Conservation (phyloP, 179 eudicot species). For the Vitellaria paradoxa region DNA sequence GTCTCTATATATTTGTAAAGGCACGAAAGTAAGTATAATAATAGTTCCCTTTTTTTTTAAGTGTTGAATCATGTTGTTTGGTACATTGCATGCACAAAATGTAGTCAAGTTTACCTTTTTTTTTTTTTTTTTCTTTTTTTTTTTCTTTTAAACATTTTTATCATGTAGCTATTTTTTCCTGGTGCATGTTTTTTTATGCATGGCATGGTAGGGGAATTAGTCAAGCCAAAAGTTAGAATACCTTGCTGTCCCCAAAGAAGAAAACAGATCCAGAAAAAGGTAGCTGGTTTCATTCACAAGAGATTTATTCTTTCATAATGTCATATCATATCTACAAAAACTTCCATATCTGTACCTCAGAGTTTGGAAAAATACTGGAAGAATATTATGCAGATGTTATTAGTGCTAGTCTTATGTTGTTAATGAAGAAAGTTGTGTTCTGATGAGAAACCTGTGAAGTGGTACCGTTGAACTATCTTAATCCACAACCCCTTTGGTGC, state of each 20-base stretch:
- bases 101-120: too few relatives aligned
- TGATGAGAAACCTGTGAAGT: background rate
- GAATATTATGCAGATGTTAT: background rate
- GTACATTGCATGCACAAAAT: too few relatives aligned
- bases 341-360: background rate
- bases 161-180: background rate
- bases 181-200: background rate
- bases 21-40: too few relatives aligned
- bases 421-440: background rate
- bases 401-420: background rate
- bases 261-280: too few relatives aligned
- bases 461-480: background rate
- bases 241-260: background rate
- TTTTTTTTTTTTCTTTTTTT: too few relatives aligned
- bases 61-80: background rate
- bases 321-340: background rate
- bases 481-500: too few relatives aligned
- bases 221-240: background rate
- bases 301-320: background rate
- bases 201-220: background rate
- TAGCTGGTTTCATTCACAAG: constrained; percentile 7
- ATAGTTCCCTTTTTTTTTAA: background rate
- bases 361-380: background rate
- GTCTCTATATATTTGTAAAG: too few relatives aligned
- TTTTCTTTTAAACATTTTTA: too few relatives aligned